Evolutionary conservation across 78 protist species (phyloP), one percentile per base, ranked within the genome.

Genomic region (Isochrysis galbana): DNA sequence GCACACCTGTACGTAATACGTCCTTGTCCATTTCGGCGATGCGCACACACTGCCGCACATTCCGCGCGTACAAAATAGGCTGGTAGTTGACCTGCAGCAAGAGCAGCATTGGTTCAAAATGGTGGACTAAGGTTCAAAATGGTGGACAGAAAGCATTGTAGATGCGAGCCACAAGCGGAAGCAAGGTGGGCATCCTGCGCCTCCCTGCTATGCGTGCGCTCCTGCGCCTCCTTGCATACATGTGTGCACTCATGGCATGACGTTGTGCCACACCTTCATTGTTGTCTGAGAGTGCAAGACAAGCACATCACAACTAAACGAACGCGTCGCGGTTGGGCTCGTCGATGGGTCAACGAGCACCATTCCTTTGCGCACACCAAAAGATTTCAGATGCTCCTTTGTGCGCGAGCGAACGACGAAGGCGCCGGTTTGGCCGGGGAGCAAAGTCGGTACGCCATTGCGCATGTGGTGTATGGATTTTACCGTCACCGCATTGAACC

Each of bases 221-320:
- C n/a, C n/a, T n/a, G n/a, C n/a, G n/a, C n/a, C n/a, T n/a, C n/a
- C n/a, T n/a, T n/a, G n/a, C n/a, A n/a, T n/a, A n/a, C n/a, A n/a
- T n/a, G n/a, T n/a, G n/a, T n/a, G n/a, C n/a, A n/a, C n/a, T n/a
- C n/a, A n/a, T n/a, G n/a, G n/a, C n/a, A n/a, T n/a, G n/a, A n/a
- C n/a, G n/a, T n/a, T n/a, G n/a, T n/a, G n/a, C n/a, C n/a, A n/a
- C n/a, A n/a, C n/a, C n/a, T n/a, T n/a, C n/a, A 98, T 98, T 5
- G 99, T 97, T 22, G 99, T 98, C 39, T 97, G 90, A 61, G 98
- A 99, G 87, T 97, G 96, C 61, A 98, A 93, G 21, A 98, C 94
- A 55, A 98, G 89, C 0, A 98, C 46, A 38, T 98, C 99, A 25
- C 97, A 97, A 47, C 82, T 91, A 72, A 98, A 98, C 80, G 96